Base-by-base conservation (phyloP, 768 basidiomycete species). In the Tricholoma bakamatsutake region DNA sequence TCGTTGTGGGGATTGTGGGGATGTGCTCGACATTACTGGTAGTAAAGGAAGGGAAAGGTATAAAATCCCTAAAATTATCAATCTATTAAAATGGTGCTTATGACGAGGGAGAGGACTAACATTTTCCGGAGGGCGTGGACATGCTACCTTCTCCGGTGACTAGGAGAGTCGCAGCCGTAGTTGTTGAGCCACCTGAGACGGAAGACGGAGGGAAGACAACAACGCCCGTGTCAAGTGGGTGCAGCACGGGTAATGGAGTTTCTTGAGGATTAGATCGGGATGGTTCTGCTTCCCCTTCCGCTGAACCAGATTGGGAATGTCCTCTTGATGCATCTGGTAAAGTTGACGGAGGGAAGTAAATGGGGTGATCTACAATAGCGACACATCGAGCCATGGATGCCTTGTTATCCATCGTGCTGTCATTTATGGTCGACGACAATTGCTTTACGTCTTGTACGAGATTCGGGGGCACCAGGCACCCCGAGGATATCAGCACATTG, bases 141-240 rank as follows among this genome's bases (percentile, higher is more conserved):
- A 91, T 73, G 12, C 85, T 85, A 8, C 82, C 85, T 63, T 86
- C 82, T 2, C 92, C 93, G 1, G 83, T 81, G 18, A 88, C 72
- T 33, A 94, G 68, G 1, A 78, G 82, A 47, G 83, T 85, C 2
- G 81, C 85, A 3, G 83, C 77, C 9, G 74, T 72, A 1, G 72
- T 72, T 4, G 68, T 68, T 2, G 76, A 72, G 18, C 84, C 84
- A 27, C 75, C 80, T 39, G 66, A 52, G 7, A 89, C 63, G 0
- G 83, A 80, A 1, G 72, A 73, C 1, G 92, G 93, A 0, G 92
- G 88, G 59, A 93, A 91, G 4, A 93, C 77, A 5, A 93, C 65
- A 12, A 93, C 66, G 2, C 77, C 80, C 13, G 88, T 85, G 64
- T 93, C 91, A 11, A 81, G 60, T 12, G 67, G 47, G 40, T 61